Base-by-base conservation (phyloP, 1,139 yeast genomes). In the Geotrichum australiense region DNA sequence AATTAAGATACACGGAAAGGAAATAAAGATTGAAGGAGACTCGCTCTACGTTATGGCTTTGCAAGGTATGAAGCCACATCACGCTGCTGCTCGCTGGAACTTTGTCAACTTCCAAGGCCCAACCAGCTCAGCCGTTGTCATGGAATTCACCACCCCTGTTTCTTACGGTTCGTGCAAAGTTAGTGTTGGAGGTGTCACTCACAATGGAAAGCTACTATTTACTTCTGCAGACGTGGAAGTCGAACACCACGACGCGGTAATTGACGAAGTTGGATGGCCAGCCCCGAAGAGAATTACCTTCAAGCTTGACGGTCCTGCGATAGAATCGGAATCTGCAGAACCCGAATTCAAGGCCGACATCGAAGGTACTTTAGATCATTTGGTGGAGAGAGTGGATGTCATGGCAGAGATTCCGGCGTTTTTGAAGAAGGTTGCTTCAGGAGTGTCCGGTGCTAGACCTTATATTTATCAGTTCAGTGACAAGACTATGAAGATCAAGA, bases 41-140 rank as follows among this genome's bases (percentile, higher is more conserved):
- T 77, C 86, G 44, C 82, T 89, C 94, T 87, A 80, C 61, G 95
- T 91, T 39, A 82, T 85, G 94, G 98, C 98, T n/a, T 67, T 87
- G 53, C 98, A 91, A 68, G 97, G 97, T 48, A 89, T 91, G 97
- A 91, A 91, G 65, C 98, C 98, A 11, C 97, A 91, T 63, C 98
- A 91, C 64, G 96, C 96, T 26, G 98, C 98, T 45, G 85, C 94
- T 50, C 67, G 87, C 19, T 91, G 98, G 98, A 93, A 91, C 65
- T 91, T 91, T 62, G 66, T 85, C 52, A 84, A 85, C 64, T 89
- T 84, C 72, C 96, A 86, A 59, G 82, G 94, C 19, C 73, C 78
- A 37, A 69, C 78, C 31, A 69, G 73, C 54, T 71, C 91, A 28
- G 94, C 85, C 5, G 78, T 87, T 19, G 76, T 84, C 53, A 91